Conservation (phyloP, 2,329 filamentous ascomycete genomes). For the Fusarium clavum region DNA sequence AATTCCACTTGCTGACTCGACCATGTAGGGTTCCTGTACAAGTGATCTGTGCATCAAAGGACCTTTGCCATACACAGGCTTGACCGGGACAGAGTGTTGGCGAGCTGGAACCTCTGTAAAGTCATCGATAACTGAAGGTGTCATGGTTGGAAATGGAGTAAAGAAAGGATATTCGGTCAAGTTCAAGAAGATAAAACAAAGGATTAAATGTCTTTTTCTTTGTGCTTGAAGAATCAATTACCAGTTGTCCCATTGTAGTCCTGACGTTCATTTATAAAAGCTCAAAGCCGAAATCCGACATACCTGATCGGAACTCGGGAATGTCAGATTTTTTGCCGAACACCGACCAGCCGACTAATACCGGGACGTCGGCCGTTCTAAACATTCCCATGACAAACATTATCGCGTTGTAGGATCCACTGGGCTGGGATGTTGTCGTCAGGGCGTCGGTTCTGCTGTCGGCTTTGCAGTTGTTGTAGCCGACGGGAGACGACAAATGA, state of each 20-base stretch:
- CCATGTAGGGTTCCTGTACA: constrained; percentile 22
- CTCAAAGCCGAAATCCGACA: constrained; percentile 27
- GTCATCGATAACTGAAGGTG: background rate
- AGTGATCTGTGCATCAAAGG: constrained; percentile 21
- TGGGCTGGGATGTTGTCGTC: background rate
- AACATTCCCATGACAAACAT: constrained; percentile 6
- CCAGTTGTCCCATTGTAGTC: fast-evolving
- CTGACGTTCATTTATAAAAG: constrained; percentile 9
- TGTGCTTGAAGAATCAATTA: fast-evolving
- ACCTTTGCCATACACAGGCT: constrained; percentile 7
- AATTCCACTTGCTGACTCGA: background rate
- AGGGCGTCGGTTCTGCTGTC: background rate
- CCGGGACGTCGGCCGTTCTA: constrained; percentile 1
- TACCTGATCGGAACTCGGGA: constrained; percentile 19
- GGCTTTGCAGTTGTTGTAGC: background rate
- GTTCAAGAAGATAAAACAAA: fast-evolving
- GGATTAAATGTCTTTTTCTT: fast-evolving
- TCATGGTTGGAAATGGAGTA: background rate
- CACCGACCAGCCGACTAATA: constrained; percentile 20
- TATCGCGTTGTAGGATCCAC: background rate
- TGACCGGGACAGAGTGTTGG: background rate
- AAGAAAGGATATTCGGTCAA: fast-evolving
- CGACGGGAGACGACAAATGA: background rate
- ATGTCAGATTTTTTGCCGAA: constrained; percentile 6
- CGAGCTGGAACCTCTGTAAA: background rate